phyloP scores from a whole-genome alignment of 352 stramenopile genomes.

The Phytophthora idaei region DNA sequence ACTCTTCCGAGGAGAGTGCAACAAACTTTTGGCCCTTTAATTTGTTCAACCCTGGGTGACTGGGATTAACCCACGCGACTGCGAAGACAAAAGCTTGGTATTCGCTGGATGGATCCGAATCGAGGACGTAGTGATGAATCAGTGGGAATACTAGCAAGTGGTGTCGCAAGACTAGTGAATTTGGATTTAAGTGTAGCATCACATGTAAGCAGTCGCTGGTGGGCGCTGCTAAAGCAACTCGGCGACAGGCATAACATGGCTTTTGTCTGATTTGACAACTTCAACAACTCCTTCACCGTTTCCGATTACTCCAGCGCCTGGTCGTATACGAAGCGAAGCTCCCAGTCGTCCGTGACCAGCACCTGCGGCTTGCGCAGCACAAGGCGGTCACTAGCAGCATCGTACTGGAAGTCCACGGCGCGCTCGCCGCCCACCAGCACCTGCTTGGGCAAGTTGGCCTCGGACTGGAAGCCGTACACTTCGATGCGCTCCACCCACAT shows the following conservation, averaged over 20 bases:
- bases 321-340: conserved; percentile 62
- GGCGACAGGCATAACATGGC: conserved; percentile 14
- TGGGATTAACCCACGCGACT: neutral
- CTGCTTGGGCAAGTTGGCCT: conserved; percentile 49
- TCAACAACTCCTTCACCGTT: conserved; percentile 20
- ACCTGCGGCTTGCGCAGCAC: conserved; percentile 88
- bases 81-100: neutral
- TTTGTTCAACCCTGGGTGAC: too few species aligned
- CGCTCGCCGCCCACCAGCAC: conserved; percentile 48
- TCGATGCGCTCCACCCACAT: conserved; percentile 88
- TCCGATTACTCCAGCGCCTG: conserved; percentile 34
- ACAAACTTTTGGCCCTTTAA: too few species aligned
- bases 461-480: conserved; percentile 64
- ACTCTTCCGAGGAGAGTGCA: too few species aligned
- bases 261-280: conserved; percentile 27
- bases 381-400: conserved; percentile 61
- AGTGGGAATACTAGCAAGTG: neutral
- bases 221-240: neutral
- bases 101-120: neutral
- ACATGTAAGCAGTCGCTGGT: neutral
- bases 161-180: neutral
- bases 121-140: neutral
- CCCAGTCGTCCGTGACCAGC: conserved; percentile 71
- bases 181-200: neutral
- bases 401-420: conserved; percentile 69